Conservation (phyloP, 192 early-diverging fungal species). For the Umbelopsis sp. region DNA sequence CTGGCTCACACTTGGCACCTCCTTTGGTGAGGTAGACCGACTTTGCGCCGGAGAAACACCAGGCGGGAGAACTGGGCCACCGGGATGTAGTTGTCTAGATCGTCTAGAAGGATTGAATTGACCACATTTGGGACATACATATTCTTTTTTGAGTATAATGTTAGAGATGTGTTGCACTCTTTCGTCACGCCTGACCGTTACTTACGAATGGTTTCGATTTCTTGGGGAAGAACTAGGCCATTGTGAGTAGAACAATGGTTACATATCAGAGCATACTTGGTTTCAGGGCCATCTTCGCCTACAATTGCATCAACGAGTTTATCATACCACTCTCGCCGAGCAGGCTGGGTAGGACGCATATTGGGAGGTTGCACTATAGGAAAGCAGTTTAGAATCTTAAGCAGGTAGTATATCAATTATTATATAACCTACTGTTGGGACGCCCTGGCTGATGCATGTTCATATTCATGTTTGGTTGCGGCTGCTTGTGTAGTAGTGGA, state of each 20-base stretch:
- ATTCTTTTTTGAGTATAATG: slow-evolving; percentile 42
- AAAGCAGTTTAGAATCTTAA: background rate
- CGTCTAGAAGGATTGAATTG: slow-evolving; percentile 57
- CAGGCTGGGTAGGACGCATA: slow-evolving; percentile 23
- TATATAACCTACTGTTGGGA: too few species aligned
- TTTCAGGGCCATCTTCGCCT: slow-evolving; percentile 87
- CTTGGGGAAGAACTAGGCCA: slow-evolving; percentile 84
- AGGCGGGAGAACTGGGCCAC: slow-evolving; percentile 29
- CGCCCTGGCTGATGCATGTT: too few species aligned
- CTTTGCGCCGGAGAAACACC: background rate
- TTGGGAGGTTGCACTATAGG: background rate
- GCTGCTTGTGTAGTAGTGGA: too few species aligned
- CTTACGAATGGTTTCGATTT: slow-evolving; percentile 73
- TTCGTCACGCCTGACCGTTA: background rate
- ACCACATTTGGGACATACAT: slow-evolving; percentile 59
- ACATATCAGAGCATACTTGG: slow-evolving; percentile 94
- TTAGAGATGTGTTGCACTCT: background rate
- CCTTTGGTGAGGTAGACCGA: slow-evolving; percentile 1
- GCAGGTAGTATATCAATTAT: too few species aligned
- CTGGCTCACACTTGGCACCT: background rate
- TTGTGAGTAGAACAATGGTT: slow-evolving; percentile 90
- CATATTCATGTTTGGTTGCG: too few species aligned
- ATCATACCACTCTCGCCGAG: slow-evolving; percentile 78
- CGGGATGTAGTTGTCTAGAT: slow-evolving; percentile 32
- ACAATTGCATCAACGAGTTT: slow-evolving; percentile 90